Evolutionary conservation across 306 rosid genomes (phyloP), one percentile per base, ranked within the genome.

Genomic region (Abrus precatorius): DNA sequence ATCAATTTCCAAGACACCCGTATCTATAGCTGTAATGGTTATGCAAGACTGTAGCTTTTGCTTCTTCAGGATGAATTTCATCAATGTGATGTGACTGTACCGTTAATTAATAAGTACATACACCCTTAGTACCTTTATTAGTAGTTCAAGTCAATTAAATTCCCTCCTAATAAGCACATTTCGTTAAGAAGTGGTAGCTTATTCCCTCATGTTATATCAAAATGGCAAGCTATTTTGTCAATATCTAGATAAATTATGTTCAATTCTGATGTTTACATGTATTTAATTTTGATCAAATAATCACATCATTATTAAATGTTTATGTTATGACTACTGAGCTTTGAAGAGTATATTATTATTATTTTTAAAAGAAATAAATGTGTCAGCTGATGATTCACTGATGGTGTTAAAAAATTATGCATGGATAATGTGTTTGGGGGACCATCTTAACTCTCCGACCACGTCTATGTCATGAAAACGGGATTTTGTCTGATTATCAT

Each of bases 1-100:
- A 83, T 94, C 70, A 75, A 84, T 83, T 87, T 93, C 73, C 86
- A 81, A 79, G 98, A 93, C 45, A 89, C 88, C 3, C 85, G 85
- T 45, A 75, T 87, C 38, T 82, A 88, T 40, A 81, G 61, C 72
- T 60, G 86, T 65, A 81, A 63, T 61, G 80, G 81, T 68, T 80
- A 85, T 84, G 91, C 97, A 75, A 89, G 97, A 75, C 70, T 93
- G 54, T 93, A 88, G 87, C 5, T 56, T 44, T 38, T 74, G 34
- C 45, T 70, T 74, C 80, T 78, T 67, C 38, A 69, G 6, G n/a
- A 71, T 75, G 50, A 57, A n/a, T 43, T 74, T n/a, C 32, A 43
- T 62, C 47, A 3, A 27, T 71, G 28, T 28, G 14, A 27, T 71
- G 28, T 28, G 14, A 52, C 52, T 4, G 9, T 63, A 12, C 33